Base-by-base conservation (phyloP, 2,329 filamentous ascomycete species). In the Clonostachys rosea region DNA sequence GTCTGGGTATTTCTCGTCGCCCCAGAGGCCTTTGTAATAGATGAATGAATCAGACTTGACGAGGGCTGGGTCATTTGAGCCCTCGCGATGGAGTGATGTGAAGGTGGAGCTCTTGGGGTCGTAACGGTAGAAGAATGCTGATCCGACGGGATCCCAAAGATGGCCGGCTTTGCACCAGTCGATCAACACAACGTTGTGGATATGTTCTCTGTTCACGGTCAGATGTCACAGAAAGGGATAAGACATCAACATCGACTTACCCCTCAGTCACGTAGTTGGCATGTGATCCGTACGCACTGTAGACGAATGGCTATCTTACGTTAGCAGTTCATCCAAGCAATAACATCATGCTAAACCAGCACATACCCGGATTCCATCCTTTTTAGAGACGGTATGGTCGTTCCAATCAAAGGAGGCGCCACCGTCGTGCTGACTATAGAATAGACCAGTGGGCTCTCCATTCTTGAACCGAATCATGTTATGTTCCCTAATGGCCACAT, bases 91-190 rank as follows among this genome's bases (percentile, higher is more conserved):
- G 45, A 62, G 42, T 1, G 50, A 50, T 1, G 55, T 61, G 3
- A 67, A 34, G 0, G 46, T 53, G 20, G 51, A 56, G 2, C 52
- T 55, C 2, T 48, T 34, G 6, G 60, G 51, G n/a, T 67, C 49
- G 42, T 64, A 58, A 33, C 52, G 58, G 40, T 65, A 67, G 40
- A 66, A 66, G 49, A 65, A 64, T 13, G 65, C 65, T 2, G 64
- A 66, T 4, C 58, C 54, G 2, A 66, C 44, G 1, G 65, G 65
- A 43, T 68, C 62, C 65, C 64, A 67, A 6, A 47, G 52, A 16
- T 49, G 52, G 1, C 65, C 65, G 37, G 56, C 49, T n/a, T 66
- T 56, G 40, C 65, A 67, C 34, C 61, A 62, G 47, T 67, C 65
- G 11, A 62, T 33, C 39, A 67, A 16, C 1, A 53, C 64, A 5